Evolutionary conservation across 352 stramenopile genomes (phyloP), one percentile per base, ranked within the genome.

Genomic region (Globisporangium yorkense): DNA sequence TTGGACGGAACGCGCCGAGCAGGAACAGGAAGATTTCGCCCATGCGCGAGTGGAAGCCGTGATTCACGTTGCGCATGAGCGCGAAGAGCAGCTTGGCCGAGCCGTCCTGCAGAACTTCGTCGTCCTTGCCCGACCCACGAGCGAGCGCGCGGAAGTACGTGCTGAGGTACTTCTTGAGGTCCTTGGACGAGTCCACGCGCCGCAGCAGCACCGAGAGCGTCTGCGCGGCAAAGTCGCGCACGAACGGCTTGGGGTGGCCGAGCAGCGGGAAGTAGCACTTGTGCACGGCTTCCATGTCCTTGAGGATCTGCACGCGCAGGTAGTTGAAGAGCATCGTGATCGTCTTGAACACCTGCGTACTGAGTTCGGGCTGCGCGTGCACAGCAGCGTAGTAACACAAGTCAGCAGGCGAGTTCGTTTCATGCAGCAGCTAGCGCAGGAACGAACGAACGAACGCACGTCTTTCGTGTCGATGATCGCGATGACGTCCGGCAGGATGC

Each of bases 331-430:
- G 73, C 77, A 94, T 92, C 29, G 87, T 85, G 18, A 97, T 73
- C 44, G 89, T 94, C 70, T 96, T 94, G 66, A 97, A 97, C 57
- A 96, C 87, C 52, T 94, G 80, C 6, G 87, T 93, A 46, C 85
- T 97, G 24, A 94, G 62, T 51, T 97, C 89, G 1, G 89, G 89
- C 75, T 91, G 56, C 5, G 37, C 21, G 43, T 13, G 12, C 27
- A 24, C 47, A 56, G 3, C 37, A 4, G 45, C 12, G n/a, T 2
- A 48, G 31, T 24, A 8, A 57, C 21, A 35, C 16, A 48, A 31
- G 33, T 16, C n/a, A 27, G 20, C 18, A 45, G 27, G 16, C 3
- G 41, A 40, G 31, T n/a, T 45, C 15, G 15, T 4, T 3, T 15
- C 7, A 21, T 6, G 18, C 43, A 21, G n/a, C 29, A 27, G 20